Conservation (phyloP, 441 rosid genomes). For the Daphne laureola region DNA sequence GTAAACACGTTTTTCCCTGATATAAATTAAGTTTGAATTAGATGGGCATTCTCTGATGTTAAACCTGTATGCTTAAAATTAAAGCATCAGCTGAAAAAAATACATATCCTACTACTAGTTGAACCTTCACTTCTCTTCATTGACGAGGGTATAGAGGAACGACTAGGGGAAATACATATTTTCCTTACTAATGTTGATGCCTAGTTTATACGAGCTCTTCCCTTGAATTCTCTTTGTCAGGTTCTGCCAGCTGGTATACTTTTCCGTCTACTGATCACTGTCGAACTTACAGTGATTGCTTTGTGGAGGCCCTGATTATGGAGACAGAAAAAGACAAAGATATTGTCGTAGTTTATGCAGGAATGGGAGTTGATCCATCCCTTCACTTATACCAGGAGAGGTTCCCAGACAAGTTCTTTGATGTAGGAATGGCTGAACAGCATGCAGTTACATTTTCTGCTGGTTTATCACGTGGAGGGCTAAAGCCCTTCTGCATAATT, state of each 20-base stretch:
- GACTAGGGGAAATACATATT: background rate
- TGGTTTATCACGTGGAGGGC: conserved; percentile 85
- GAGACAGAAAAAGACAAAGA: conserved; percentile 87
- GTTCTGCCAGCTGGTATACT: conserved; percentile 20
- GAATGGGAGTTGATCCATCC: conserved; percentile 69
- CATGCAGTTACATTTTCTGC: conserved; percentile 95
- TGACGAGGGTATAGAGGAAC: no score
- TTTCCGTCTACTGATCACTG: conserved; percentile 19
- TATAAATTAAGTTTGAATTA: no score
- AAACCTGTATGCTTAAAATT: no score
- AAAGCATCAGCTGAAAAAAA: no score
- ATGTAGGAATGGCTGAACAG: conserved; percentile 93
- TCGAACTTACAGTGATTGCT: conserved; percentile 73
- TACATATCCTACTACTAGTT: no score
- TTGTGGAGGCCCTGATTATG: conserved; percentile 61
- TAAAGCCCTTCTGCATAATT: conserved; percentile 89
- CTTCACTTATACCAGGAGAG: conserved; percentile 57
- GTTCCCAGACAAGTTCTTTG: conserved; percentile 67
- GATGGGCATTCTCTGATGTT: no score
- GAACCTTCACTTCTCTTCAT: no score
- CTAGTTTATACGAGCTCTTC: conserved; percentile 6
- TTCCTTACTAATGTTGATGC: conserved; percentile 3
- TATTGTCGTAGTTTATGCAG: conserved; percentile 75
- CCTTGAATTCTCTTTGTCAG: conserved; percentile 21
- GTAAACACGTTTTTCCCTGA: no score